Evolutionary conservation across 2,329 filamentous ascomycete species (phyloP), one percentile per base, ranked within the genome.

Genomic region (Cladosporium halotolerans): DNA sequence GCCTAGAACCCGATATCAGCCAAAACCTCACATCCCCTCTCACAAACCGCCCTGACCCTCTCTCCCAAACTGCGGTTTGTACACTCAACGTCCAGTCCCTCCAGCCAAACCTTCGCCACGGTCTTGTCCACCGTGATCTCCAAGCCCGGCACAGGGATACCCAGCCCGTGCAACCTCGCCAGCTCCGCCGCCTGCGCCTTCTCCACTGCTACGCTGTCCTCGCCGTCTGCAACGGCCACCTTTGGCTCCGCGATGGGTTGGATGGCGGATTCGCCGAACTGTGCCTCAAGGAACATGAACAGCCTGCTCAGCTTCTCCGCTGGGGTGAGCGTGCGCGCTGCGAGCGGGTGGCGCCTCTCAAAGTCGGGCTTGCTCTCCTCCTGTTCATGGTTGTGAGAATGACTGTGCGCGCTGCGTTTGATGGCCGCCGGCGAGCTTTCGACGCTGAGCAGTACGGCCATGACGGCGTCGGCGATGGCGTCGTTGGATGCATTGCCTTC

Each of bases 401-500:
- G 74, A 54, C 81, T 60, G 52, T 66, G 45, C 33, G 59, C 73
- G 79, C 72, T 77, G 88, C 89, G 88, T 72, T 93, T 95, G 47
- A 99, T 92, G 10, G 93, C 92, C 11, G 93, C 93, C 4, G 92
- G 93, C 51, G 88, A 95, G 70, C 86, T 95, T 72, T 99, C 93
- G 18, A 96, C 88, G 0, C 88, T 91, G 62, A 96, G 83, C 9
- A 99, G 79, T 2, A 96, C 89, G 1, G 90, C 90, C 78, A 97
- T 89, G 52, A 97, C 87, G 13, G 93, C 90, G 71, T 99, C 93
- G n/a, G 93, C 93, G 64, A 99, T 95, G 56, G 90, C 89, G 66
- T 99, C 93, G 69, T 97, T 99, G 65, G 96, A 85, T 75, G 96
- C 88, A 68, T 97, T 99, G 54, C 91, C 93, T 69, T 97, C 92